These are phyloP conservation scores for Rheum nobile DNA, from an alignment of 148 eudicot genomes.

Conservation along the genomic window DNA sequence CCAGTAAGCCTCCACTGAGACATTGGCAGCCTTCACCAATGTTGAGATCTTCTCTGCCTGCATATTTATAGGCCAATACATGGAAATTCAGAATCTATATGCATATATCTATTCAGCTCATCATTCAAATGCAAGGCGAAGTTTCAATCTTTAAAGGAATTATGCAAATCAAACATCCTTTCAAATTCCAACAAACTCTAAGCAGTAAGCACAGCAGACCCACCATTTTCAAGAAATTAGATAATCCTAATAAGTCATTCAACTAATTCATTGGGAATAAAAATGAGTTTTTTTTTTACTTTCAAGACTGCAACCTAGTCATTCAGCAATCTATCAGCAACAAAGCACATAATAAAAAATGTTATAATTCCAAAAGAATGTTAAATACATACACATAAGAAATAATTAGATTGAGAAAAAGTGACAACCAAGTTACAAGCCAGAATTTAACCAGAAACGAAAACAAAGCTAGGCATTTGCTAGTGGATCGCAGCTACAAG, in stretches of 20 bases:
- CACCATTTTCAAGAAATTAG: neutral
- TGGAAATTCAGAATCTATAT: neutral
- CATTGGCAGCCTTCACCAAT: slow-evolving; percentile 44
- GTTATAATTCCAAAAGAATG: neutral
- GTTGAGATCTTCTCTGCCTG: slow-evolving; percentile 64
- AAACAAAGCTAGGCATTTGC: neutral
- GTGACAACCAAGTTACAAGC: neutral
- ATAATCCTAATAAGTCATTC: neutral
- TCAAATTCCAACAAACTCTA: neutral
- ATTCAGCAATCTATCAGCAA: neutral
- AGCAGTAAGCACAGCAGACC: neutral
- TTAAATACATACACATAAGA: neutral
- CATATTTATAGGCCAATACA: neutral
- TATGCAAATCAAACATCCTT: neutral
- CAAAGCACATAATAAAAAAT: neutral
- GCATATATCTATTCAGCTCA: neutral
- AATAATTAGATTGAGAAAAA: neutral
- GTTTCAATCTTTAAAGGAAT: neutral
- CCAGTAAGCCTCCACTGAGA: slow-evolving; percentile 48
- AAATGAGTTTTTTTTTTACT: too few relatives aligned
- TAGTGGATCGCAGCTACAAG: neutral
- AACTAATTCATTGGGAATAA: neutral
- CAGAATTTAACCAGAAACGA: neutral
- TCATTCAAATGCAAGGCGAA: neutral
- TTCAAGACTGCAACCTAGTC: neutral